Percentiles rank a stretch among this genome's conserved stretches.
These are phyloP conservation scores for Fraxinus latifolia DNA, from an alignment of 305 asterid genomes.

Conservation along the genomic window DNA sequence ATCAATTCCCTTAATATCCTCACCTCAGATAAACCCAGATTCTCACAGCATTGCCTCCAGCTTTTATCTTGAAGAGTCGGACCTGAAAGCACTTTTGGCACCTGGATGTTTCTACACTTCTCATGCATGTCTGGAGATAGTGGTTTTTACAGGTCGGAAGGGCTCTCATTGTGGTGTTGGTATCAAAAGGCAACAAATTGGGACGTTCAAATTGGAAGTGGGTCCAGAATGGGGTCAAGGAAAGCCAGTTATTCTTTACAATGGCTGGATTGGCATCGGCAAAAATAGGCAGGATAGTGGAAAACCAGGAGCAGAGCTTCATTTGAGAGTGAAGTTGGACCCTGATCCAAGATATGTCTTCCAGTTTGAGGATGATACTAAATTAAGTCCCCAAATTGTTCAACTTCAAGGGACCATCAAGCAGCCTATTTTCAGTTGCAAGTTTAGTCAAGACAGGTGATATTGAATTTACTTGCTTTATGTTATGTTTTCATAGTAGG, in stretches of 20 bases:
- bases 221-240: slow-evolving; percentile 90
- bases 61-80: slow-evolving; percentile 83
- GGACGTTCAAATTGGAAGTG: slow-evolving; percentile 69
- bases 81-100: slow-evolving; percentile 61
- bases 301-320: slow-evolving; percentile 76
- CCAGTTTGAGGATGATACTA: slow-evolving; percentile 80
- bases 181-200: slow-evolving; percentile 69
- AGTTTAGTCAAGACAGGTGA: slow-evolving; percentile 86
- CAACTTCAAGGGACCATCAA: slow-evolving; percentile 76
- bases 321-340: slow-evolving; percentile 73
- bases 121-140: slow-evolving; percentile 68
- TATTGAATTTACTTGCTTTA: slow-evolving; percentile 1
- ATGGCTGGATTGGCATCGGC: slow-evolving; percentile 86
- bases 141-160: slow-evolving; percentile 70
- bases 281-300: slow-evolving; percentile 63
- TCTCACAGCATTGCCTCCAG: slow-evolving; percentile 62
- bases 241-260: slow-evolving; percentile 64
- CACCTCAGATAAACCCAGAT: slow-evolving; percentile 63
- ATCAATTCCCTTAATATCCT: slow-evolving; percentile 60
- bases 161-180: slow-evolving; percentile 78
- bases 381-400: slow-evolving; percentile 74
- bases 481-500: background rate
- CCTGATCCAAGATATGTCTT: slow-evolving; percentile 94
- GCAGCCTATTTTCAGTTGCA: slow-evolving; percentile 93
- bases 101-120: slow-evolving; percentile 73